Conservation (phyloP, 352 stramenopile species). For the Globisporangium heterothallicum region DNA sequence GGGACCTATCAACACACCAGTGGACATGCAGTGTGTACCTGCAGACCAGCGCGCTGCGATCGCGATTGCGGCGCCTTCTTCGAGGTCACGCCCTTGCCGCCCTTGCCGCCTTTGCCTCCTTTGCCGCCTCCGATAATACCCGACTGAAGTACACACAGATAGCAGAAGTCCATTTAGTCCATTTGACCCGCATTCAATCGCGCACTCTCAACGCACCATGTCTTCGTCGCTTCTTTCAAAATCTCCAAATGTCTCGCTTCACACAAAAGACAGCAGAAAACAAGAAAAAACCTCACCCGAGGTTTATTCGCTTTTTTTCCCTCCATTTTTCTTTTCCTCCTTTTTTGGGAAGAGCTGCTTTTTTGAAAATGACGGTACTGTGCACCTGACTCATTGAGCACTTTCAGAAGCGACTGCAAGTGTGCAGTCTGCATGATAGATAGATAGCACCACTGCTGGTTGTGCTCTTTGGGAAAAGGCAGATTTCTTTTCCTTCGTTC, state of each 20-base stretch:
- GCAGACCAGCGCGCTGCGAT: slow-evolving; percentile 96
- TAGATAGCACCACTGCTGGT: no score
- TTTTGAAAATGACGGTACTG: no score
- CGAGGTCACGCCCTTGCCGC: slow-evolving; percentile 97
- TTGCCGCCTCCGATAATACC: slow-evolving; percentile 91
- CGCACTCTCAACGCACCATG: neutral
- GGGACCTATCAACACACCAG: neutral
- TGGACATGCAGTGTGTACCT: slow-evolving; percentile 45
- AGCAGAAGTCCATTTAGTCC: neutral
- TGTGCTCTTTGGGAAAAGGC: no score
- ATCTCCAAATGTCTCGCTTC: neutral
- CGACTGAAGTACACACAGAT: slow-evolving; percentile 31
- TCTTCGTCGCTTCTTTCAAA: neutral
- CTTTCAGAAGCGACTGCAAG: no score
- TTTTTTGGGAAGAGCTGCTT: no score
- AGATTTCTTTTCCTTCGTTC: no score
- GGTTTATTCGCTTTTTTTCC: neutral
- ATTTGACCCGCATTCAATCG: neutral
- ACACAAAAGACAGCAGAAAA: neutral
- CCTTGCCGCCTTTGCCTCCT: slow-evolving; percentile 97
- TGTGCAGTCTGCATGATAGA: no score
- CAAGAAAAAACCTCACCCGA: neutral
- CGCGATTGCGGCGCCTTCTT: slow-evolving; percentile 99
- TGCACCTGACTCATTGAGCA: no score
- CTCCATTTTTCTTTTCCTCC: neutral